phyloP scores from a whole-genome alignment of 2,329 filamentous ascomycete species.

The Claviceps digitariae region DNA sequence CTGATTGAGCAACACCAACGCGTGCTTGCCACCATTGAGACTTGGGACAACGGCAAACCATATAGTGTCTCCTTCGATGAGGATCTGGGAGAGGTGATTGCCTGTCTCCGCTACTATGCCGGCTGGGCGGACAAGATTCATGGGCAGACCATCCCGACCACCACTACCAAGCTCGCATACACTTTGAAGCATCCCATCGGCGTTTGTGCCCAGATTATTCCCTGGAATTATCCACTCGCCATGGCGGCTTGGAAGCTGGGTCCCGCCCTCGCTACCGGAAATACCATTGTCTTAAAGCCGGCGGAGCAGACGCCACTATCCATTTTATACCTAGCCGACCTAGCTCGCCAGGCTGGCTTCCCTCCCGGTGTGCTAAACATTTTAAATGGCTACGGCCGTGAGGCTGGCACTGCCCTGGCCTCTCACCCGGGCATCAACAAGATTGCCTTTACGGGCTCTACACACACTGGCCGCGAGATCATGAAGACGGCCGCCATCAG shows the following conservation, averaged over 20 bases:
- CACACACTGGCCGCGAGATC: slow-evolving; percentile 56
- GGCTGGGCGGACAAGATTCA: slow-evolving; percentile 70
- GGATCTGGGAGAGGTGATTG: slow-evolving; percentile 38
- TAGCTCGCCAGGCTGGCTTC: slow-evolving; percentile 62
- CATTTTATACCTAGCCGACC: slow-evolving; percentile 48
- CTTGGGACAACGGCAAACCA: slow-evolving; percentile 67
- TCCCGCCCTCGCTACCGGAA: slow-evolving; percentile 52
- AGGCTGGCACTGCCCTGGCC: slow-evolving; percentile 55
- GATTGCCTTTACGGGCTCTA: slow-evolving; percentile 68
- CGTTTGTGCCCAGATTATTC: slow-evolving; percentile 61
- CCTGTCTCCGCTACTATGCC: slow-evolving; percentile 56
- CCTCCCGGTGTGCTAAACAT: slow-evolving; percentile 68
- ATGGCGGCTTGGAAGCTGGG: slow-evolving; percentile 56
- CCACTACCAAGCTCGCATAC: slow-evolving; percentile 56
- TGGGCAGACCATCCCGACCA: slow-evolving; percentile 62
- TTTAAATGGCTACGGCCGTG: slow-evolving; percentile 55
- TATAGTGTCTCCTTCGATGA: slow-evolving; percentile 52
- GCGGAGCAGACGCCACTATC: slow-evolving; percentile 56
- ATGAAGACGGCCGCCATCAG: slow-evolving; percentile 61
- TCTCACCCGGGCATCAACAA: slow-evolving; percentile 59
- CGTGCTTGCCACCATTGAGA: slow-evolving; percentile 42
- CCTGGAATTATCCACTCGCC: slow-evolving; percentile 52
- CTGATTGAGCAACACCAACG: slow-evolving; percentile 52
- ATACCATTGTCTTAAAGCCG: slow-evolving; percentile 50
- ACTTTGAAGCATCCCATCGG: slow-evolving; percentile 65